These are phyloP conservation scores for Pichia kluyveri DNA, from an alignment of 805 yeast genomes.

Conservation along the genomic window DNA sequence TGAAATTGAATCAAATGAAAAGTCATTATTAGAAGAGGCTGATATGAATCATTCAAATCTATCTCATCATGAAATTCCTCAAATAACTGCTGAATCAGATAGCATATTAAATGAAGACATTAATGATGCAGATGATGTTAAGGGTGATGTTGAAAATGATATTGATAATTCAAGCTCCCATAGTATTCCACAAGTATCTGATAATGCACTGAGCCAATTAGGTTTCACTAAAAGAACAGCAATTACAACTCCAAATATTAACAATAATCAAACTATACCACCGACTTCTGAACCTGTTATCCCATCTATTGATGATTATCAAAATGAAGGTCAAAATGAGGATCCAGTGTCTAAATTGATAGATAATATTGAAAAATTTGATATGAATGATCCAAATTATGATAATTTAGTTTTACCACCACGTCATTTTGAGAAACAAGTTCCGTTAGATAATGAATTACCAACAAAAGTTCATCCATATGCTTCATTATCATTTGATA, in stretches of 20 bases:
- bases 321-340: neutral
- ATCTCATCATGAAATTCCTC: neutral
- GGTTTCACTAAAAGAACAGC: constrained; percentile 17
- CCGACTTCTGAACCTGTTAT: neutral
- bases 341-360: neutral
- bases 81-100: neutral
- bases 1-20: neutral
- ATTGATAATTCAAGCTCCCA: neutral
- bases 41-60: neutral
- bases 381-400: neutral
- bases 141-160: neutral
- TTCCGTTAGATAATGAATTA: neutral
- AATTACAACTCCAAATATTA: constrained; percentile 11
- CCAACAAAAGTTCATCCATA: neutral
- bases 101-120: neutral
- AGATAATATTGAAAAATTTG: neutral
- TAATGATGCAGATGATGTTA: neutral
- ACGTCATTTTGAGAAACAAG: constrained; percentile 4
- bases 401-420: neutral
- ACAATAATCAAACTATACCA: neutral
- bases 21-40: neutral
- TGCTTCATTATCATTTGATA: constrained; percentile 1
- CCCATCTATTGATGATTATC: neutral
- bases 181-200: neutral
- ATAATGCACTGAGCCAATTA: neutral